Evolutionary conservation across 805 yeast genomes (phyloP).

Genomic region (Sugiyamaella boreocaroliniensis): DNA sequence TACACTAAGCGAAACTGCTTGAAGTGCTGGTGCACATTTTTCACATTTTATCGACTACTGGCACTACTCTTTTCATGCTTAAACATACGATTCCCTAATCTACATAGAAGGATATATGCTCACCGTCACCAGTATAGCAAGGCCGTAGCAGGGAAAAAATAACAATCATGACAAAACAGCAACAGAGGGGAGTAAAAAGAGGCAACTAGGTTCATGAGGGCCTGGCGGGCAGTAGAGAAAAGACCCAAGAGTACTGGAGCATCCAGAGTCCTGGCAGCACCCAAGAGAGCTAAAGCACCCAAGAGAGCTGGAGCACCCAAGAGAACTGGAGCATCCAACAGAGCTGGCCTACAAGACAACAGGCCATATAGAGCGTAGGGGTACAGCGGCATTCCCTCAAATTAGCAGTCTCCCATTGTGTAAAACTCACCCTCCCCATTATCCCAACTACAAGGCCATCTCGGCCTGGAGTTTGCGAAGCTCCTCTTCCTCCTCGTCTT

Average conservation of each 20-base stretch:
- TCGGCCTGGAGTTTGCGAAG: constrained; percentile 38
- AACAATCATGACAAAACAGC: background rate
- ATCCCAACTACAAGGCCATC: constrained; percentile 33
- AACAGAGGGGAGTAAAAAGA: background rate
- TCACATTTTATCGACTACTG: background rate
- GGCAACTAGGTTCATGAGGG: background rate
- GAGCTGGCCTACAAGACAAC: no score
- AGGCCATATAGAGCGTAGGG: no score
- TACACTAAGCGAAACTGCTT: no score
- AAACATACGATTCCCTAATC: background rate
- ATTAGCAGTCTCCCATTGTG: background rate
- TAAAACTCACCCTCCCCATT: background rate
- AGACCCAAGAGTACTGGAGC: no score
- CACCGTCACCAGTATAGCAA: background rate
- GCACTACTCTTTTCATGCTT: background rate
- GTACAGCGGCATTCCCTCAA: no score
- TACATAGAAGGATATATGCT: background rate
- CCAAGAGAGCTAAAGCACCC: no score
- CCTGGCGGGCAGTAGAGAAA: no score
- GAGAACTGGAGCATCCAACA: no score
- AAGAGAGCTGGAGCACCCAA: no score
- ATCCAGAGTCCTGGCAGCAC: no score
- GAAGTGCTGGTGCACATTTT: no score
- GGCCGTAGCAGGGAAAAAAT: background rate
- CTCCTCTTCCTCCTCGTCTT: constrained; percentile 40